Conservation (phyloP, 2,329 filamentous ascomycete species). For the Sporothrix variecibatus region DNA sequence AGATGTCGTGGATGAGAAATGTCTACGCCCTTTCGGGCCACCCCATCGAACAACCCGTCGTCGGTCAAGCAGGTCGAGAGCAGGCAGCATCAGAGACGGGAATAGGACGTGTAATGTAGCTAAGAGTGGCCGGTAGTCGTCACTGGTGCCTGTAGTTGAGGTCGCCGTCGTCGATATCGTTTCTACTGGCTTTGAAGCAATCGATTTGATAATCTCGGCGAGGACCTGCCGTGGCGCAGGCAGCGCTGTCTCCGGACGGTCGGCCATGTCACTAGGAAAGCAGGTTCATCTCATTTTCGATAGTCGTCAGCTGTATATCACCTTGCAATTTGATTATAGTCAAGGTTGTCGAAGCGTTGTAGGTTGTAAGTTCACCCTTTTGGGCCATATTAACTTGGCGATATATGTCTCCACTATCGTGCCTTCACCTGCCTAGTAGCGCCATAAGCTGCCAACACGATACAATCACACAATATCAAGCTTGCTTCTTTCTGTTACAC, state of each 20-base stretch:
- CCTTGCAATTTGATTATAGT: not conserved
- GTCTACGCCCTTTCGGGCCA: constrained; percentile 24
- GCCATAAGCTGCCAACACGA: not conserved
- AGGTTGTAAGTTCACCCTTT: not conserved
- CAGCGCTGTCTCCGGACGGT: constrained; percentile 33
- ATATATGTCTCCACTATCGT: not conserved
- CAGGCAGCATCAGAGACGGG: constrained; percentile 76
- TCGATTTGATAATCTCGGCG: constrained; percentile 50
- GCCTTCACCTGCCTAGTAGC: not conserved
- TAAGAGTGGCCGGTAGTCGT: constrained; percentile 58
- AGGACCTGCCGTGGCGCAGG: constrained; percentile 49
- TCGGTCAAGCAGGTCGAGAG: constrained; percentile 84
- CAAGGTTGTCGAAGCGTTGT: not conserved
- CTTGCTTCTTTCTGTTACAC: not conserved
- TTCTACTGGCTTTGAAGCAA: constrained; percentile 39
- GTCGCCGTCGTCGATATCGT: not conserved
- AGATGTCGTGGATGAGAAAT: constrained; percentile 31
- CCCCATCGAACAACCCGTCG: constrained; percentile 63
- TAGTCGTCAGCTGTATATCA: not conserved
- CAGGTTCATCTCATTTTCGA: not conserved
- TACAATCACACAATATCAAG: not conserved
- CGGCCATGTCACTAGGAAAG: not conserved
- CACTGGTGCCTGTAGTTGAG: not conserved
- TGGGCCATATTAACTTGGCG: not conserved
- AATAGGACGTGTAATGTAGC: constrained; percentile 83